These are phyloP conservation scores for Digitaria exilis DNA, from an alignment of 202 grass and related monocot genomes.

Conservation along the genomic window DNA sequence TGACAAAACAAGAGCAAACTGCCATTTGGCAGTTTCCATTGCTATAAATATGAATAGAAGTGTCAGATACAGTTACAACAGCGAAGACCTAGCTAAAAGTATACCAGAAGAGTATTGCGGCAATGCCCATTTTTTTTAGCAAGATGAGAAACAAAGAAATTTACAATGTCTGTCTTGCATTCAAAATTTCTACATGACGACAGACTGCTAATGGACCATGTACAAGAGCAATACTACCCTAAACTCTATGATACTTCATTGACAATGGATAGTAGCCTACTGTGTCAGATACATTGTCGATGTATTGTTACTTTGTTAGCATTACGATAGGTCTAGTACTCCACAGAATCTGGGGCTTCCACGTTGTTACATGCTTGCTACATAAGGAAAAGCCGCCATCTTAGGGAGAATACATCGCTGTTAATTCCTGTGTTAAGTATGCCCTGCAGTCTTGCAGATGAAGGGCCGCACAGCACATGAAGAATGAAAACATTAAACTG, in stretches of 20 bases:
- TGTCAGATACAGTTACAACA: slow-evolving; percentile 19
- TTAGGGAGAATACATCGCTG: slow-evolving; percentile 13
- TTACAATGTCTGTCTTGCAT: slow-evolving; percentile 29
- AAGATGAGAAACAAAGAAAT: not conserved
- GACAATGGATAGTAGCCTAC: slow-evolving; percentile 26
- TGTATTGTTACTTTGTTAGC: slow-evolving; percentile 50
- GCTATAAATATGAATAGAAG: not conserved
- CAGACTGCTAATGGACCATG: slow-evolving; percentile 35
- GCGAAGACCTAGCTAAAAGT: slow-evolving; percentile 21
- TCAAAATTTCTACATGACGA: slow-evolving; percentile 40
- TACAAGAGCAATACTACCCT: slow-evolving; percentile 39
- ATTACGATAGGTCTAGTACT: slow-evolving; percentile 11
- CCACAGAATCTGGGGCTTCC: slow-evolving; percentile 10
- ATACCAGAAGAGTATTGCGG: not conserved
- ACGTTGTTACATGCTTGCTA: not conserved
- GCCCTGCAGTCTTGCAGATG: slow-evolving; percentile 15
- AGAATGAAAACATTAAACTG: slow-evolving; percentile 44
- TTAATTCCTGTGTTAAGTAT: slow-evolving; percentile 18
- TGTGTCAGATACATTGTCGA: slow-evolving; percentile 35
- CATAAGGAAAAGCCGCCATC: slow-evolving; percentile 10
- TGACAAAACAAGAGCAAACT: slow-evolving; percentile 9
- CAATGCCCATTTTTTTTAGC: slow-evolving; percentile 15
- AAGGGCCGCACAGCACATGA: slow-evolving; percentile 40
- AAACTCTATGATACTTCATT: slow-evolving; percentile 16
- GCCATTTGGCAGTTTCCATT: not conserved